Conservation (phyloP, 2,329 filamentous ascomycete genomes). For the Neopestalotiopsis sp. region DNA sequence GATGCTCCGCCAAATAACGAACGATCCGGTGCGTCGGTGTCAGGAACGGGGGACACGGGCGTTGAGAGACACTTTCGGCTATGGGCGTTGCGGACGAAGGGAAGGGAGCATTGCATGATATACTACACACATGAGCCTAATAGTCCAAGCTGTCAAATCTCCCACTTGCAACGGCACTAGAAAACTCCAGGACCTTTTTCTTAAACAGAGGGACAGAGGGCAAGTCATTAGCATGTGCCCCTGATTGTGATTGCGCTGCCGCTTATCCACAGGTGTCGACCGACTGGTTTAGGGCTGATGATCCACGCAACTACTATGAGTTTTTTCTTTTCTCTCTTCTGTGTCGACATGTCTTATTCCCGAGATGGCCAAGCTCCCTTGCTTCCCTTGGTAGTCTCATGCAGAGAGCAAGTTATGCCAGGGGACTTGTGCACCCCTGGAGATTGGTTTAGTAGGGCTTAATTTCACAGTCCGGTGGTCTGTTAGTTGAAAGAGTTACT, state of each 20-base stretch:
- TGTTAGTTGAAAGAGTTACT: background rate
- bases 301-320: background rate
- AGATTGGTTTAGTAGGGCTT: constrained; percentile 2
- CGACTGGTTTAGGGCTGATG: background rate
- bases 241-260: background rate
- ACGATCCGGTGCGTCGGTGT: background rate
- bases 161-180: background rate
- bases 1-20: background rate
- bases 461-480: background rate
- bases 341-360: background rate
- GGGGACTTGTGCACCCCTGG: background rate
- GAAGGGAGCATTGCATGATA: constrained; percentile 2
- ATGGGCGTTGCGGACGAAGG: background rate
- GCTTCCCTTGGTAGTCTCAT: background rate
- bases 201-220: background rate
- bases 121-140: background rate
- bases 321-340: background rate
- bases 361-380: background rate
- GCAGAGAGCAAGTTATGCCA: background rate
- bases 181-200: background rate
- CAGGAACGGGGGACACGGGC: background rate
- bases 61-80: background rate
- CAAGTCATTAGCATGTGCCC: constrained; percentile 2
- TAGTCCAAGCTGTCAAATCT: background rate
- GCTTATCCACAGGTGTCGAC: background rate